phyloP scores from a whole-genome alignment of 2,329 filamentous ascomycete species.

The Paramyrothecium roridum region DNA sequence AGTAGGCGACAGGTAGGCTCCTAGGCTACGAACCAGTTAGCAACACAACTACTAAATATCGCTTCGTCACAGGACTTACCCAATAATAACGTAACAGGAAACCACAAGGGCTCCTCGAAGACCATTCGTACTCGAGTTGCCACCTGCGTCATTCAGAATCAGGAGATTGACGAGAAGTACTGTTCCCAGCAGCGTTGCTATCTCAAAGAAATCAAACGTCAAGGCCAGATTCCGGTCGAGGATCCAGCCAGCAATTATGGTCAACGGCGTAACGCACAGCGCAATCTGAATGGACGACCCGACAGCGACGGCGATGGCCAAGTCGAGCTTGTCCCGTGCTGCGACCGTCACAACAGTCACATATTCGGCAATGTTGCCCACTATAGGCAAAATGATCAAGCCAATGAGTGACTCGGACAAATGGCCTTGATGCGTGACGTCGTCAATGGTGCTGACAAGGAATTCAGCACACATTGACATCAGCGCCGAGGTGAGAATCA shows the following conservation, averaged over 20 bases:
- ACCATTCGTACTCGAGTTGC: constrained; percentile 52
- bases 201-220: constrained; percentile 74
- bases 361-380: constrained; percentile 62
- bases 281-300: constrained; percentile 61
- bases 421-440: constrained; percentile 43
- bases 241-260: constrained; percentile 58
- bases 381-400: constrained; percentile 58
- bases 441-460: constrained; percentile 56
- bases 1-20: constrained; percentile 4
- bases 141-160: constrained; percentile 69
- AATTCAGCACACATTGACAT: constrained; percentile 61
- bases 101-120: constrained; percentile 55
- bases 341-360: constrained; percentile 60
- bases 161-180: constrained; percentile 73
- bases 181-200: constrained; percentile 66
- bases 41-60: not conserved
- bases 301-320: constrained; percentile 59
- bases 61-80: constrained; percentile 14
- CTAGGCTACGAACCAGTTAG: constrained; percentile 2
- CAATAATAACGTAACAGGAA: constrained; percentile 52
- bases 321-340: constrained; percentile 57
- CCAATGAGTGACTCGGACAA: constrained; percentile 58
- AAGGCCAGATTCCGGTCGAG: constrained; percentile 56
- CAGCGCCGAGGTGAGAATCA: constrained; percentile 51
- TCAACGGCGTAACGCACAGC: constrained; percentile 57